Evolutionary conservation across 2,329 filamentous ascomycete species (phyloP), one percentile per base, ranked within the genome.

Genomic region (Fusarium setosum): DNA sequence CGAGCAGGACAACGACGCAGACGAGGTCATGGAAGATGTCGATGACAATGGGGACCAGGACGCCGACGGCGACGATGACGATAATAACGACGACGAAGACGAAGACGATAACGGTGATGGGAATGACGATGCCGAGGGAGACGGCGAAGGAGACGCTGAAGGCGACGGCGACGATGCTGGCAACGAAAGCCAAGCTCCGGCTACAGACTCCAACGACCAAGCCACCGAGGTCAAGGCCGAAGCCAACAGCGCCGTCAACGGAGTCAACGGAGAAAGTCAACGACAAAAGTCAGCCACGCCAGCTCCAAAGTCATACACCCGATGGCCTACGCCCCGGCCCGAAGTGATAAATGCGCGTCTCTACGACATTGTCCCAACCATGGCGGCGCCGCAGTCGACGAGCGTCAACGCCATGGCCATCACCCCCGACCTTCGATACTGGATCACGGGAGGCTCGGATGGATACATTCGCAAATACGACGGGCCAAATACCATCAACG

Each of bases 401-500:
- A 97, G 94, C 52, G 93, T 99, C 78, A 99, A 99, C 75, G 91
- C 94, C 10, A 87, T 99, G 59, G 90, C 94, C 21, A 90, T 96
- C 29, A 99, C 96, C 0, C 94, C 94, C 3, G 96, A 99, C 77
- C 90, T 97, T 84, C 88, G 94, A 55, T 98, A 94, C 86, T 95
- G 97, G 77, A 94, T 98, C 76, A 97, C 91, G 11, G 96, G 96
- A 34, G 96, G 96, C 1, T 91, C 92, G 0, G 96, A 99, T 79
- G 95, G 96, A 45, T 99, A 97, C 74, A 95, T 99, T 65, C 88
- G 96, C 57, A 98, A 97, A 77, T 98, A 96, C 80, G 96, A 99
- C 76, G 97, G 96, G 76, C 90, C 92, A 4, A 93, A 94, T 32
- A 97, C 96, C 6, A 94, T 96, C 69, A 99, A 99, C 75, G 94